Evolutionary conservation across 2,329 filamentous ascomycete species (phyloP).

Genomic region (Westerdykella sp.): DNA sequence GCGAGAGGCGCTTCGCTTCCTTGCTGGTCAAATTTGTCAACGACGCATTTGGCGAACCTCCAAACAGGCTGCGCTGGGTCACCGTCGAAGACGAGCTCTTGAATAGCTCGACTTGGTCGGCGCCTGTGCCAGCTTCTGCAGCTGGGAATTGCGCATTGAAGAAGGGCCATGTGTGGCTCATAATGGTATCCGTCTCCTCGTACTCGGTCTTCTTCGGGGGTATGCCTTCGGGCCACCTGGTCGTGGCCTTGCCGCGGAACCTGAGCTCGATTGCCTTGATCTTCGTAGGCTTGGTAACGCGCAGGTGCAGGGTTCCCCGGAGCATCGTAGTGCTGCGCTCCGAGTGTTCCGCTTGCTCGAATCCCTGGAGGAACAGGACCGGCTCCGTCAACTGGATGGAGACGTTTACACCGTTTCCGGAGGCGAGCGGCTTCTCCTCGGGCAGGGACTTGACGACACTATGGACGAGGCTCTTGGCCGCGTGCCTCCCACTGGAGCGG

Average conservation of each 20-base stretch:
- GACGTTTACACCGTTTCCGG: slow-evolving; percentile 67
- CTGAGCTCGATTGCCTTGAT: slow-evolving; percentile 86
- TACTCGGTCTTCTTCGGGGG: slow-evolving; percentile 79
- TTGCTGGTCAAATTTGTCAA: slow-evolving; percentile 41
- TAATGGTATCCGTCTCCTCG: slow-evolving; percentile 75
- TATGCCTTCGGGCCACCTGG: slow-evolving; percentile 94
- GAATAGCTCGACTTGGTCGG: slow-evolving; percentile 55
- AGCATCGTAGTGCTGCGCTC: slow-evolving; percentile 72
- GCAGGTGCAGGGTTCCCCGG: slow-evolving; percentile 73
- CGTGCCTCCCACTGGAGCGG: slow-evolving; percentile 32
- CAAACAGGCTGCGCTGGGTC: slow-evolving; percentile 27
- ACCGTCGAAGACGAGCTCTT: slow-evolving; percentile 34
- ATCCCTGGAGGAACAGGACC: slow-evolving; percentile 72
- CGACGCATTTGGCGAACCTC: slow-evolving; percentile 43
- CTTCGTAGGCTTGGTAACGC: slow-evolving; percentile 83
- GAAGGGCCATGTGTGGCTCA: slow-evolving; percentile 85
- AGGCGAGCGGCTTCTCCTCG: slow-evolving; percentile 65
- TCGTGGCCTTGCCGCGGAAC: slow-evolving; percentile 76
- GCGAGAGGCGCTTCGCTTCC: slow-evolving; percentile 62
- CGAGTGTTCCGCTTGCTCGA: slow-evolving; percentile 62
- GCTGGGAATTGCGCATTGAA: slow-evolving; percentile 70
- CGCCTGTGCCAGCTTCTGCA: slow-evolving; percentile 56
- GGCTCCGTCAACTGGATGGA: slow-evolving; percentile 72
- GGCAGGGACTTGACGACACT: slow-evolving; percentile 31
- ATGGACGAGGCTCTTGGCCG: slow-evolving; percentile 28